Evolutionary conservation across 768 basidiomycete species (phyloP), one percentile per base, ranked within the genome.

Genomic region (Xerocomus brunneocitrinus): DNA sequence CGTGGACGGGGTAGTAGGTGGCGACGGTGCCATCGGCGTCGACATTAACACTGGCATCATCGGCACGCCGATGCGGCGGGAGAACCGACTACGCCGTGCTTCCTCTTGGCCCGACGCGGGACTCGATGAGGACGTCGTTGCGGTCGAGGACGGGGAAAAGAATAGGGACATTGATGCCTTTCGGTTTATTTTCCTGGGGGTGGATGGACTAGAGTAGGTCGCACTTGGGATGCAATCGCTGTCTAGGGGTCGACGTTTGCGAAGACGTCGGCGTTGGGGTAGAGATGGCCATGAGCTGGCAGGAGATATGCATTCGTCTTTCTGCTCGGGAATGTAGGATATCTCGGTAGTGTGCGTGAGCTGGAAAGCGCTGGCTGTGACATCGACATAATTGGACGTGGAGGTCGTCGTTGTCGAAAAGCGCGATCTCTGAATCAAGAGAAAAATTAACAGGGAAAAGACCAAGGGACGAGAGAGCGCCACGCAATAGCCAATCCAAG

Each of bases 321-420:
- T 53, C 44, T 31, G 22, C 34, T 32, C 48, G 3, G 54, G 62
- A 32, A 56, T 32, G 14, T 50, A 38, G 4, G 54, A 13, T 22
- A 47, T 42, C 45, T 52, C 47, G 1, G 31, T 43, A 25, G 42
- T 9, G 4, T 38, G 47, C 10, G 13, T 39, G 42, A 40, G 55
- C 9, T 52, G 64, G 8, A 43, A 22, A 3, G 49, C 25, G 19
- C 22, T 38, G 9, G 53, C 10, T 1, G 49, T 10, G 12, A 60
- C 54, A 6, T 67, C 62, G 16, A 71, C 52, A 40, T 64, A 63
- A 42, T 66, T 60, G 32, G 71, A 73, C 3, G 71, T 71, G 5
- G 72, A 66, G 0, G 63, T 66, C 5, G 71, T 72, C 31, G 71
- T 69, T 25, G 60, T 59, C 30, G 71, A 72, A 50, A 73, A 73